These are phyloP conservation scores for Plasmodium relictum DNA, from an alignment of 169 alveolate genomes.

Conservation along the genomic window DNA sequence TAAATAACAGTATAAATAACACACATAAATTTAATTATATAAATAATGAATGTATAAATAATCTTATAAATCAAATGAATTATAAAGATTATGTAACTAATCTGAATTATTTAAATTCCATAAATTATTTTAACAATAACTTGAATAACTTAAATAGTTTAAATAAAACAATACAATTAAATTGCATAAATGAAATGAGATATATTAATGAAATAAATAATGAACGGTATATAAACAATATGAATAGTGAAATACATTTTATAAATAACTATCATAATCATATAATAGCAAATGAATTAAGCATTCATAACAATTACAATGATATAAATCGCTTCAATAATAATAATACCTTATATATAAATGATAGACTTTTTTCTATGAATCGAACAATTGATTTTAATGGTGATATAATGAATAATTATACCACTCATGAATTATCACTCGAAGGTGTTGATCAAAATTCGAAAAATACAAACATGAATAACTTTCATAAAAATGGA, in stretches of 20 bases:
- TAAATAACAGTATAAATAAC: neutral
- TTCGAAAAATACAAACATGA: neutral
- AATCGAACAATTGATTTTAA: neutral
- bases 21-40: neutral
- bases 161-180: neutral
- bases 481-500: neutral
- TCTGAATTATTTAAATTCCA: constrained; percentile 7
- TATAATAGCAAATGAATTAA: neutral
- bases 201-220: constrained; percentile 6
- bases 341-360: neutral
- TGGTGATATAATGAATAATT: constrained; percentile 6
- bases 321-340: neutral
- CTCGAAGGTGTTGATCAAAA: neutral
- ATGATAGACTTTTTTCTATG: neutral
- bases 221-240: neutral
- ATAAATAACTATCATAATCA: neutral
- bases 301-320: neutral
- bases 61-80: neutral
- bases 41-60: neutral
- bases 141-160: constrained; percentile 16
- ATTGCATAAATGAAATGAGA: constrained; percentile 3
- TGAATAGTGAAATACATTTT: neutral
- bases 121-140: neutral
- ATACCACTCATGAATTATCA: neutral
- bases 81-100: neutral